Conservation (phyloP, 495 filamentous ascomycete genomes). For the Penicillium manginii region DNA sequence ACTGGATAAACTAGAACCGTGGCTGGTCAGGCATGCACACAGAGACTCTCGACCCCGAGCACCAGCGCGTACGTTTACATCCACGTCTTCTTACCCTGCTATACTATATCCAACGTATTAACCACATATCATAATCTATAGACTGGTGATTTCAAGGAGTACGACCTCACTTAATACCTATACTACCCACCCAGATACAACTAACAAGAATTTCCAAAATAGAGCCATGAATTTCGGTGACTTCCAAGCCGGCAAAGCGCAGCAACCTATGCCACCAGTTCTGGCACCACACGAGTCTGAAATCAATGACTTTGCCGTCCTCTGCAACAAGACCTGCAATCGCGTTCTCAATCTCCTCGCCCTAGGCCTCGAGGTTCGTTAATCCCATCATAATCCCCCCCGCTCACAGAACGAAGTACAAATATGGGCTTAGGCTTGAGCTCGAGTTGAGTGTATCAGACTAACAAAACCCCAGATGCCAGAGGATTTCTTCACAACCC, state of each 20-base stretch:
- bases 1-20: constrained; percentile 52
- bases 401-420: too few relatives aligned
- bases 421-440: too few relatives aligned
- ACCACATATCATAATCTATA: constrained; percentile 27
- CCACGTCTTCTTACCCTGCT: background rate
- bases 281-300: constrained; percentile 63
- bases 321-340: constrained; percentile 74
- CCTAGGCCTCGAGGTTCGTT: constrained; percentile 64
- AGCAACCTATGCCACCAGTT: constrained; percentile 75
- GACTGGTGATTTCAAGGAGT: constrained; percentile 96
- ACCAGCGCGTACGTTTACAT: constrained; percentile 66
- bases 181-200: background rate
- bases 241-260: constrained; percentile 70
- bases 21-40: constrained; percentile 90
- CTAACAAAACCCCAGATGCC: constrained; percentile 40
- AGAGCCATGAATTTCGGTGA: constrained; percentile 93
- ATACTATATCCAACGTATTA: background rate
- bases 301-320: constrained; percentile 64
- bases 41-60: constrained; percentile 84
- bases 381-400: background rate
- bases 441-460: background rate
- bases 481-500: constrained; percentile 70
- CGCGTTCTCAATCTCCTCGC: constrained; percentile 76
- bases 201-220: constrained; percentile 12
- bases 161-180: constrained; percentile 4